These are phyloP conservation scores for Hirschfeldia incana DNA, from an alignment of 345 rosid genomes.

Conservation along the genomic window DNA sequence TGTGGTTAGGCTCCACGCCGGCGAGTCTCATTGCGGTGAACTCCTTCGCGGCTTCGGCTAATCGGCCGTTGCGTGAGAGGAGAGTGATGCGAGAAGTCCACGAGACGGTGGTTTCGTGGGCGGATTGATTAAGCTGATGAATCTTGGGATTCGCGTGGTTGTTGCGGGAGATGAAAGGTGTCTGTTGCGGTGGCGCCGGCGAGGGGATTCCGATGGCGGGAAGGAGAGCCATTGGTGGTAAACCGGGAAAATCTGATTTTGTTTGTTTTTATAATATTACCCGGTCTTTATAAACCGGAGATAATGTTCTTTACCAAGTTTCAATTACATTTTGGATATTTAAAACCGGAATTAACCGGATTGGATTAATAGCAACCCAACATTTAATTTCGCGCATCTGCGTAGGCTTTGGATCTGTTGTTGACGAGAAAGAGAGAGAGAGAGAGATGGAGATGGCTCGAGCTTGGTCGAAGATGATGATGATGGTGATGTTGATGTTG, in stretches of 20 bases:
- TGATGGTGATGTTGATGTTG: constrained; percentile 15
- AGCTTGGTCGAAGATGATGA: constrained; percentile 22
- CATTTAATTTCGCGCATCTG: constrained; percentile 6
- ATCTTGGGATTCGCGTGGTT: constrained; percentile 14
- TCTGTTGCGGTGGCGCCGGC: constrained; percentile 19
- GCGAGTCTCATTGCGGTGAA: constrained; percentile 60
- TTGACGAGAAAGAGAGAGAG: neutral
- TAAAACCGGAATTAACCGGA: constrained; percentile 24
- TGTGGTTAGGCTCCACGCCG: constrained; percentile 63
- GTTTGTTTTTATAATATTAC: neutral
- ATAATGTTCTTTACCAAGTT: neutral
- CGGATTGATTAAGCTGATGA: constrained; percentile 18
- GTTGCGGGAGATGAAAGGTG: constrained; percentile 25
- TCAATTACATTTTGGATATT: neutral
- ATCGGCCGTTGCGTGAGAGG: constrained; percentile 57
- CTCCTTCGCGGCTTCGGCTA: constrained; percentile 50
- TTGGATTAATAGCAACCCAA: neutral
- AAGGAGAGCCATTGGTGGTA: constrained; percentile 37
- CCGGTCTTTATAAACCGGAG: neutral
- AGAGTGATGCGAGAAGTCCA: constrained; percentile 79
- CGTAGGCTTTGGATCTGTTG: constrained; percentile 13
- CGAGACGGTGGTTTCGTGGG: constrained; percentile 44
- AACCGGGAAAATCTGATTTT: neutral
- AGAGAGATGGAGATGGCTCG: constrained; percentile 33
- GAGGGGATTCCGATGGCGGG: constrained; percentile 44